Conservation (phyloP, 192 early-diverging fungal genomes). For the Podila epigama region DNA sequence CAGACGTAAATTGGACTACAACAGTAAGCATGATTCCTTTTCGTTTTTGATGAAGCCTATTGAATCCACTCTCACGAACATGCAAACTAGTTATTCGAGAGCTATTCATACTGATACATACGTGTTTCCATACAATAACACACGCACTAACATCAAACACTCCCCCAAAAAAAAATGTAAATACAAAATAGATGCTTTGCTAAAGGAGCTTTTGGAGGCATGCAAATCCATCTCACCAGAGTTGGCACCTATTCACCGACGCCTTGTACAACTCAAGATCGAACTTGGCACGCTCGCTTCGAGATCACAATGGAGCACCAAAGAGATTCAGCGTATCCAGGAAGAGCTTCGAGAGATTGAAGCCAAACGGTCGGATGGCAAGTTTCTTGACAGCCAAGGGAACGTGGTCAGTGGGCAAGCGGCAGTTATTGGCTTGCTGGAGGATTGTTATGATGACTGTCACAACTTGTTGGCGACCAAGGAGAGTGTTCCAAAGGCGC, state of each 20-base stretch:
- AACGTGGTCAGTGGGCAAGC: conserved; percentile 82
- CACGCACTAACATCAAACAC: too few species aligned
- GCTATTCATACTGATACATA: too few species aligned
- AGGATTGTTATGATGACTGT: conserved; percentile 81
- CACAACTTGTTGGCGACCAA: conserved; percentile 82
- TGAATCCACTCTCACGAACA: not conserved
- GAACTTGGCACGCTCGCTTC: conserved; percentile 58
- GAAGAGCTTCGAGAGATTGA: conserved; percentile 83
- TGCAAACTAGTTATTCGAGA: not conserved
- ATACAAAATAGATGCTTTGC: conserved; percentile 45
- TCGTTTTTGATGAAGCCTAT: not conserved
- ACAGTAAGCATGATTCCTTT: conserved; percentile 22
- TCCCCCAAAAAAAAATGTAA: too few species aligned
- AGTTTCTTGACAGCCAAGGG: conserved; percentile 75
- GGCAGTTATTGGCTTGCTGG: conserved; percentile 80
- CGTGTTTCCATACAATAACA: too few species aligned
- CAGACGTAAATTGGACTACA: conserved; percentile 50
- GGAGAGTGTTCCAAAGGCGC: conserved; percentile 62
- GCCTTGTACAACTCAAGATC: conserved; percentile 73
- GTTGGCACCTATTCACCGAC: conserved; percentile 75
- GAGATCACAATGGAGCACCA: conserved; percentile 26
- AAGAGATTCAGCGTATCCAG: conserved; percentile 65
- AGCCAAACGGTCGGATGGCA: conserved; percentile 78
- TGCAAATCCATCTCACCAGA: conserved; percentile 71
- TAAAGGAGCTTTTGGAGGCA: conserved; percentile 61